A percentile compares a stretch with the other conserved stretches of the same genome.
Evolutionary conservation across 352 stramenopile species (phyloP).

Genomic region (Phytophthora cajani): DNA sequence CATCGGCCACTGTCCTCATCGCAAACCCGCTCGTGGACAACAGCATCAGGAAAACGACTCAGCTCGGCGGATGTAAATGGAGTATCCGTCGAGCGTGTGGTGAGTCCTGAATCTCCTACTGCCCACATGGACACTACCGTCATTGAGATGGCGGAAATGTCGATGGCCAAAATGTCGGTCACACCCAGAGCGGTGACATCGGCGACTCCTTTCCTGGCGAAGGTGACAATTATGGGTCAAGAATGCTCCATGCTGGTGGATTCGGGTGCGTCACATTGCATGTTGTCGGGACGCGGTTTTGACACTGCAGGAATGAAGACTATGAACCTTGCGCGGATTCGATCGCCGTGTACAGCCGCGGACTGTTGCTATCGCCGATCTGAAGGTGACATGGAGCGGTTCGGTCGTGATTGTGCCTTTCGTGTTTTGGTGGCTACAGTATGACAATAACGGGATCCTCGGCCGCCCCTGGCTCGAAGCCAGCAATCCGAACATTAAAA

Average conservation of each 20-base stretch:
- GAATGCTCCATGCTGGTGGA: not conserved
- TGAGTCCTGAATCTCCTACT: not conserved
- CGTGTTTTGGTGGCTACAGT: not conserved
- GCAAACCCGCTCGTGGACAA: not conserved
- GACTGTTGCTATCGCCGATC: no score
- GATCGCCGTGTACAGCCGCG: not conserved
- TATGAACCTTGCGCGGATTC: not conserved
- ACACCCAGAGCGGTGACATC: not conserved
- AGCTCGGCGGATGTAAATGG: not conserved
- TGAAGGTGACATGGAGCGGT: no score
- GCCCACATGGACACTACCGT: not conserved
- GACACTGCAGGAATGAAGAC: not conserved
- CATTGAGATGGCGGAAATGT: not conserved
- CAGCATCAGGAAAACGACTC: constrained; percentile 1
- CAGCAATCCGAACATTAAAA: not conserved
- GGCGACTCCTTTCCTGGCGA: not conserved
- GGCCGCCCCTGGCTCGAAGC: not conserved
- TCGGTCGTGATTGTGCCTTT: no score
- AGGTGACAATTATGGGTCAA: not conserved
- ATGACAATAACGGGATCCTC: not conserved
- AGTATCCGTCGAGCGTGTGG: not conserved
- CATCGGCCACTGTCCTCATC: not conserved
- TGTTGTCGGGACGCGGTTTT: not conserved
- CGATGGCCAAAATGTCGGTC: not conserved
- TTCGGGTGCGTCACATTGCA: not conserved